phyloP scores from a whole-genome alignment of 1,139 yeast species.

The Casaregolazyma suthepensis region DNA sequence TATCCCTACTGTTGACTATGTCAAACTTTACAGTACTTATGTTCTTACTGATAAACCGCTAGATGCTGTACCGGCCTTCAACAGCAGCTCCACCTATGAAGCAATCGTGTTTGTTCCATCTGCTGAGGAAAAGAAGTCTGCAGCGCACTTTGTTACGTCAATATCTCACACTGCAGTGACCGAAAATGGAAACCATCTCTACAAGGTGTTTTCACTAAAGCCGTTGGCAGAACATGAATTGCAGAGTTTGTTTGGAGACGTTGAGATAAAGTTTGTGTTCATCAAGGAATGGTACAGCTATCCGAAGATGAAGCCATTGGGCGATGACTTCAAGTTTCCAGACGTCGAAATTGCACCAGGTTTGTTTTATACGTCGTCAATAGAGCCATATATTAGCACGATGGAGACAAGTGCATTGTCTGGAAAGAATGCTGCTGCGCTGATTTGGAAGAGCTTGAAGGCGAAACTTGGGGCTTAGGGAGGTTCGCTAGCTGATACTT shows the following conservation, averaged over 20 bases:
- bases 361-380: constrained; percentile 37
- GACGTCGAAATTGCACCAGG: constrained; percentile 28
- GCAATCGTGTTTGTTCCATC: constrained; percentile 26
- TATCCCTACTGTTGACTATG: constrained; percentile 27
- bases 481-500: too few species aligned
- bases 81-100: constrained; percentile 16
- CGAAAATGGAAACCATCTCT: constrained; percentile 29
- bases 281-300: constrained; percentile 20
- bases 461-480: not conserved
- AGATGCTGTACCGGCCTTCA: constrained; percentile 18
- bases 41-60: constrained; percentile 21
- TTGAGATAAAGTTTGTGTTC: constrained; percentile 9
- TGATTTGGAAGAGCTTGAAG: constrained; percentile 7
- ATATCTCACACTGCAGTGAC: constrained; percentile 27
- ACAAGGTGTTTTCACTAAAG: constrained; percentile 37
- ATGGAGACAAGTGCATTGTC: constrained; percentile 46
- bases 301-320: constrained; percentile 25
- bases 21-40: constrained; percentile 30
- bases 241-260: constrained; percentile 12
- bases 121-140: not conserved
- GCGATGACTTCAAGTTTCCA: constrained; percentile 21
- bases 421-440: constrained; percentile 37
- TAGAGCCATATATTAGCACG: constrained; percentile 42
- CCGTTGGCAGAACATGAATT: constrained; percentile 21
- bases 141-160: constrained; percentile 11